Evolutionary conservation across 345 rosid genomes (phyloP), one percentile per base, ranked within the genome.

Genomic region (Eutrema yunnanense): DNA sequence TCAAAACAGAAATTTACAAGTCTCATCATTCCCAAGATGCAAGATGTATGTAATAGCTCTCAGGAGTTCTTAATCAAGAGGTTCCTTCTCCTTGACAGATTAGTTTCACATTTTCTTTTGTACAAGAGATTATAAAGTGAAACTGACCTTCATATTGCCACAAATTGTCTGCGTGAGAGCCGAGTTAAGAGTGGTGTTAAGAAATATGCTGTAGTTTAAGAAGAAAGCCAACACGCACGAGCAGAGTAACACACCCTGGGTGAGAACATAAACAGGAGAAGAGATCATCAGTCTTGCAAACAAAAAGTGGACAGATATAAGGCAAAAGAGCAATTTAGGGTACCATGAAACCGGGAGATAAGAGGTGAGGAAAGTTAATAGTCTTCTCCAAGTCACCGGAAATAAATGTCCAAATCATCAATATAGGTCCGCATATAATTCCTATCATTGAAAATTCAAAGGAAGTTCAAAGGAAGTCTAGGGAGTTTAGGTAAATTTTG

Each of bases 151-250:
- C 80, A 95, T 72, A 76, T 95, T 95, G 65, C 99, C 99, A 59
- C 99, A 95, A 51, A 95, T 88, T 59, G 98, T 95, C 79, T 95
- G 99, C 0, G 96, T 95, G 41, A 95, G 79, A 3, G 98, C 99
- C 51, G 99, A 95, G 81, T 95, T 95, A 64, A 95, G 96, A 77
- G 97, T 90, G 47, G 99, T 95, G 79, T 95, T 95, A 29, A 92
- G 87, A 85, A 95, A 95, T 43, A 95, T 87, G 73, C 96, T 79
- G 81, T 95, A 95, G 79, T 92, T 92, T 83, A 95, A 81, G 88
- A 92, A 90, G 90, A 95, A 95, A 71, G 99, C 98, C 78, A 95
- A 73, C 14, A 81, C 69, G 60, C 98, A 92, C 42, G 99, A 95
- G 79, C 86, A 78, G 60, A 90, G 64, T 76, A 95, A 56, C 79